A percentile compares a stretch with the other conserved stretches of the same genome.
Evolutionary conservation across 2,329 filamentous ascomycete species (phyloP).

Genomic region (Colletotrichum cuscutae): DNA sequence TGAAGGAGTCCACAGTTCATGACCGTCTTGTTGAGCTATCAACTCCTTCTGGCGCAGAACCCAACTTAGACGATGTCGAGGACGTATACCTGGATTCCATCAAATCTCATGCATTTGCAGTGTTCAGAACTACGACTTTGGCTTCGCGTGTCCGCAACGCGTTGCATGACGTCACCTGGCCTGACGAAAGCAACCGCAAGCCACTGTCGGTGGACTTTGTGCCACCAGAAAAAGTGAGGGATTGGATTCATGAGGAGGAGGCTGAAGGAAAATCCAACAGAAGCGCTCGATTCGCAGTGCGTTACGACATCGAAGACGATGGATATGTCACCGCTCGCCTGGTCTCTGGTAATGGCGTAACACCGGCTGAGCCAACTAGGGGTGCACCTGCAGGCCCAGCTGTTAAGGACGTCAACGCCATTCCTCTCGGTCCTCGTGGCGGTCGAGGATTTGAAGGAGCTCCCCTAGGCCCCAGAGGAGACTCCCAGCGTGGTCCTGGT

Average conservation of each 20-base stretch:
- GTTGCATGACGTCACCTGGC: constrained; percentile 86
- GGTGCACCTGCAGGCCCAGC: constrained; percentile 29
- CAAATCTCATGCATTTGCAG: constrained; percentile 86
- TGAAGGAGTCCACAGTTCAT: constrained; percentile 75
- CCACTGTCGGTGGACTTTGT: constrained; percentile 91
- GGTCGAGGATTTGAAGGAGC: constrained; percentile 32
- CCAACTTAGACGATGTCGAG: constrained; percentile 66
- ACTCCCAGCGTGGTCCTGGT: constrained; percentile 45
- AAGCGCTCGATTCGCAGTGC: constrained; percentile 74
- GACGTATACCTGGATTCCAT: constrained; percentile 86
- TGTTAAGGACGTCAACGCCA: constrained; percentile 44
- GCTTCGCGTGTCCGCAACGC: constrained; percentile 81
- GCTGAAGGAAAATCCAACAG: constrained; percentile 53
- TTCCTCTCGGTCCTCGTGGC: constrained; percentile 48
- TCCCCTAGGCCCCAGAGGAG: constrained; percentile 51
- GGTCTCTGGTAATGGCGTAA: constrained; percentile 39
- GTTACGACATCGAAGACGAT: constrained; percentile 70
- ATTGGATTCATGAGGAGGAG: constrained; percentile 80
- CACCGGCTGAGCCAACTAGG: constrained; percentile 17
- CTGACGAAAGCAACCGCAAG: constrained; percentile 86
- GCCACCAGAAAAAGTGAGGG: constrained; percentile 75
- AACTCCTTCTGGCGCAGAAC: constrained; percentile 61
- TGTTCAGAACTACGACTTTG: constrained; percentile 74
- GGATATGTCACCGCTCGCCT: constrained; percentile 67
- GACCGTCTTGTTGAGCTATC: constrained; percentile 78